Percentiles rank a stretch among this genome's conserved stretches.
Conservation (phyloP, 2,329 filamentous ascomycete species). For the Chaetomium sp. region DNA sequence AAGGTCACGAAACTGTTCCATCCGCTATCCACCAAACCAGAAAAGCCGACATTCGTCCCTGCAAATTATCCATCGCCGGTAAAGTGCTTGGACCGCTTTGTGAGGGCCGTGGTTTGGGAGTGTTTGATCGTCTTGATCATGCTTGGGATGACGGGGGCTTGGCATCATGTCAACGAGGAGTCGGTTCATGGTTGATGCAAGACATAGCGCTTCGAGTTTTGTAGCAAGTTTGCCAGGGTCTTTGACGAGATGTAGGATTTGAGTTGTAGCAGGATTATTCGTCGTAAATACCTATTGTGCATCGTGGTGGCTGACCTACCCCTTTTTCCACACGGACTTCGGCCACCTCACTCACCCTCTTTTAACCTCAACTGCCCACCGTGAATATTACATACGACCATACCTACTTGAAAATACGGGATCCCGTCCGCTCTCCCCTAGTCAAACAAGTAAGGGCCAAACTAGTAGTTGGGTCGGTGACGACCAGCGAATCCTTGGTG, state of each 20-base stretch:
- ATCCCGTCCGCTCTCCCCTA: too few relatives aligned
- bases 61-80: neutral
- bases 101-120: neutral
- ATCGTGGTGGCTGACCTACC: too few relatives aligned
- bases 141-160: conserved; percentile 7
- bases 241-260: neutral
- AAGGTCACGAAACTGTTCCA: neutral
- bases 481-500: too few relatives aligned
- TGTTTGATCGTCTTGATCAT: conserved; percentile 18
- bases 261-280: too few relatives aligned
- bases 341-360: too few relatives aligned
- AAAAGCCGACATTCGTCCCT: neutral
- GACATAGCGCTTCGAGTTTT: neutral
- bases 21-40: neutral
- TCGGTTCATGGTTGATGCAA: neutral
- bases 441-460: too few relatives aligned
- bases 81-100: conserved; percentile 1
- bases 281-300: too few relatives aligned
- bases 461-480: too few relatives aligned
- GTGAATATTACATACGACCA: too few relatives aligned
- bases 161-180: neutral
- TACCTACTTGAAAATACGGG: too few relatives aligned
- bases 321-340: too few relatives aligned
- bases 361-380: too few relatives aligned
- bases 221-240: neutral